Percentiles rank a stretch among this genome's conserved stretches.
Evolutionary conservation across 2,329 filamentous ascomycete genomes (phyloP).

Genomic region (Cadophora gregata): DNA sequence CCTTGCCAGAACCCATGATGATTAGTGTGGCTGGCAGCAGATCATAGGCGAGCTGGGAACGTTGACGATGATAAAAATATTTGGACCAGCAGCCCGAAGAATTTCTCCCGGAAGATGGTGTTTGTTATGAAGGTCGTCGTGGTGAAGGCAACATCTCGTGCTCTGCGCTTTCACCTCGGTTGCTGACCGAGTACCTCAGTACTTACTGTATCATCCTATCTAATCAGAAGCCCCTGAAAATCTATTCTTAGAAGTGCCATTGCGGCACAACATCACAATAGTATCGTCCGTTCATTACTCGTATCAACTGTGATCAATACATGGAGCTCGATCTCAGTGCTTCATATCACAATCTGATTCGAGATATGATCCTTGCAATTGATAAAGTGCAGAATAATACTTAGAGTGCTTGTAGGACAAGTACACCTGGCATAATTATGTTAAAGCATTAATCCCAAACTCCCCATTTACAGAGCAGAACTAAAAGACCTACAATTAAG

Average conservation of each 20-base stretch:
- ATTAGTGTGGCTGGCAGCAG: background rate
- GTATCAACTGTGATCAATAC: too few species aligned
- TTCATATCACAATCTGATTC: too few species aligned
- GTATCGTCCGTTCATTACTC: too few species aligned
- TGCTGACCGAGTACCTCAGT: background rate
- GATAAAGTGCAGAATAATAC: too few species aligned
- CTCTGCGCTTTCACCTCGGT: background rate
- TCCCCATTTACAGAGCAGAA: too few species aligned
- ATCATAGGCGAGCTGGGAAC: background rate
- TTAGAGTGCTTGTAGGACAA: too few species aligned
- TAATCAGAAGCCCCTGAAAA: slow-evolving; percentile 4
- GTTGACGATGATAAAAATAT: too few species aligned
- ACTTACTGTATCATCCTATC: slow-evolving; percentile 10
- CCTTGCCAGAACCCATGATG: slow-evolving; percentile 24
- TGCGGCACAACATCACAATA: background rate
- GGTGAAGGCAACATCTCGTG: slow-evolving; percentile 4
- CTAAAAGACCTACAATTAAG: too few species aligned
- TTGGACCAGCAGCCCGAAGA: background rate
- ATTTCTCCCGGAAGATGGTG: background rate
- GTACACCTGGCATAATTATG: too few species aligned
- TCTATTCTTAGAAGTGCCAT: slow-evolving; percentile 11
- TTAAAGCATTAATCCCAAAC: too few species aligned
- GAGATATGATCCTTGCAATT: too few species aligned
- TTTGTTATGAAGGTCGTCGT: background rate
- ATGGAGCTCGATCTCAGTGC: too few species aligned